A percentile compares a stretch with the other conserved stretches of the same genome.
These are phyloP conservation scores for Ustilago lituana DNA, from an alignment of 1,284 basidiomycete genomes.

Conservation along the genomic window DNA sequence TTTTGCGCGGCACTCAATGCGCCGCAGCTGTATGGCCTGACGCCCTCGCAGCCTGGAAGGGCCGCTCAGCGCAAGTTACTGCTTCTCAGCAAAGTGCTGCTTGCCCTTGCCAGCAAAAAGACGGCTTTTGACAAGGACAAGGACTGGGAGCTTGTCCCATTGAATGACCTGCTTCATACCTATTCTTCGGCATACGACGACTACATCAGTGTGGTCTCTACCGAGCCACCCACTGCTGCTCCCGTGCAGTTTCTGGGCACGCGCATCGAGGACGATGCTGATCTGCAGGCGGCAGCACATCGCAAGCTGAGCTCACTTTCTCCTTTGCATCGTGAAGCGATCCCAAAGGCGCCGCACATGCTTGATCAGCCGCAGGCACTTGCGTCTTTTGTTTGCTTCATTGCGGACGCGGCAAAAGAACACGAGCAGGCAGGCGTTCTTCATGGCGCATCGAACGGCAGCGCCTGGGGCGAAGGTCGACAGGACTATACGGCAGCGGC, in stretches of 20 bases:
- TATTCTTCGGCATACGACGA: conserved; percentile 58
- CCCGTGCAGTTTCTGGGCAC: conserved; percentile 22
- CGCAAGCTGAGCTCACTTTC: conserved; percentile 21
- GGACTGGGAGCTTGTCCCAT: conserved; percentile 50
- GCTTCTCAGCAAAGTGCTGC: conserved; percentile 53
- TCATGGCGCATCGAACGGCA: background rate
- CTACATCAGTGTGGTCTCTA: conserved; percentile 58
- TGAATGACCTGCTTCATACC: conserved; percentile 46
- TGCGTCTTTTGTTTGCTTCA: conserved; percentile 49
- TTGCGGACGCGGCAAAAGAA: conserved; percentile 41
- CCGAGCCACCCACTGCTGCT: conserved; percentile 37
- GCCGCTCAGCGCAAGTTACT: conserved; percentile 37
- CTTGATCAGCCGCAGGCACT: conserved; percentile 52
- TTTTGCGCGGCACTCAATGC: conserved; percentile 60
- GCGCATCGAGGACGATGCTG: conserved; percentile 47
- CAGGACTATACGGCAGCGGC: background rate
- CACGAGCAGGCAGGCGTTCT: background rate
- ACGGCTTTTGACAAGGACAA: conserved; percentile 55
- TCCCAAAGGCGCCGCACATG: conserved; percentile 49
- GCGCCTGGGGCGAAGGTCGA: background rate
- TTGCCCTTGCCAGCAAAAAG: conserved; percentile 57
- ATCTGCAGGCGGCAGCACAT: conserved; percentile 35
- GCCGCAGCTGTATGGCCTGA: conserved; percentile 58
- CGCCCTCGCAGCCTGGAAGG: conserved; percentile 34
- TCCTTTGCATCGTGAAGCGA: conserved; percentile 51